These are phyloP conservation scores for Hydrangea macrophylla DNA, from an alignment of 148 eudicot species.

Conservation along the genomic window DNA sequence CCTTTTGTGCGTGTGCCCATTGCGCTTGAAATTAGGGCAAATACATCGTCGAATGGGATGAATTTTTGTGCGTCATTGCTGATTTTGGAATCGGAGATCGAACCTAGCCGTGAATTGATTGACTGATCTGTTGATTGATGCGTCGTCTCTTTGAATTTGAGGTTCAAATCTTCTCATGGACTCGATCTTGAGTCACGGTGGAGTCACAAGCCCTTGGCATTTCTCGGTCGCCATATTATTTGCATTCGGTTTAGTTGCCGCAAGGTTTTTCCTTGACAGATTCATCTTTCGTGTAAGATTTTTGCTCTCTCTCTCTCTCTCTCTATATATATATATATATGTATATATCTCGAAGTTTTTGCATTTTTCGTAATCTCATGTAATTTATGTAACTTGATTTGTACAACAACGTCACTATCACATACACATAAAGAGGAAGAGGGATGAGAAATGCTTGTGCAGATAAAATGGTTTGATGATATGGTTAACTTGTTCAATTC, in stretches of 20 bases:
- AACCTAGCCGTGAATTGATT: conserved; percentile 1
- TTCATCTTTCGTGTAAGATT: conserved; percentile 74
- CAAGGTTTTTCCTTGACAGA: conserved; percentile 70
- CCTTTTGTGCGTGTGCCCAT: no score
- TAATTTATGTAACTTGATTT: no score
- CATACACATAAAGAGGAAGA: no score
- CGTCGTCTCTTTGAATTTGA: neutral
- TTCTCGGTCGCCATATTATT: conserved; percentile 49
- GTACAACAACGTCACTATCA: no score
- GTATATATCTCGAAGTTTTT: neutral
- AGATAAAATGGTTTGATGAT: no score
- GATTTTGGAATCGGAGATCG: neutral
- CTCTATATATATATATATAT: no score
- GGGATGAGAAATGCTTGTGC: no score
- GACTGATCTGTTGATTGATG: conserved; percentile 12
- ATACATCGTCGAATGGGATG: neutral
- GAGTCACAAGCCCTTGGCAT: conserved; percentile 49
- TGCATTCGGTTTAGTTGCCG: conserved; percentile 53
- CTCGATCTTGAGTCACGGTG: conserved; percentile 36
- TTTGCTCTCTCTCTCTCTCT: neutral
- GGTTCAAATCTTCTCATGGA: conserved; percentile 42
- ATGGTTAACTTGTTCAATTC: neutral
- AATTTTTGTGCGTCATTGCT: neutral
- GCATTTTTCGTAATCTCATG: neutral
- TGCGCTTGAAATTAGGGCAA: neutral